Evolutionary conservation across 176 grass and related monocot species (phyloP), one percentile per base, ranked within the genome.

Genomic region (Aegilops bicornis): DNA sequence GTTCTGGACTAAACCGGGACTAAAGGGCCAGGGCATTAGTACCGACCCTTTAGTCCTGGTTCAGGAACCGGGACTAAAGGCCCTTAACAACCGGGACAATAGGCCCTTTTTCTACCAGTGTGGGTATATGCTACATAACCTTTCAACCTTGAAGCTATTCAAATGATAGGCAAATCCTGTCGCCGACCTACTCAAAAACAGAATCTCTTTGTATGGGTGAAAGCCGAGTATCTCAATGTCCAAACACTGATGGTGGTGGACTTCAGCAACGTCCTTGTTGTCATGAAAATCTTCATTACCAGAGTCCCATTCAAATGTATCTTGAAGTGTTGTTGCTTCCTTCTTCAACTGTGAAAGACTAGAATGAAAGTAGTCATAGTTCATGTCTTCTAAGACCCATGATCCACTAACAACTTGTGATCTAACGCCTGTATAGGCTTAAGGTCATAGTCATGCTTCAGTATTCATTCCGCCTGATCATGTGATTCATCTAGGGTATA

Each of bases 201-300:
- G 19, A 37, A 72, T 40, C 20, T 72, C 35, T 42, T 40, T 72
- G 22, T 42, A 42, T 22, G 66, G 66, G 8, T 69, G 64, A 22
- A 82, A 82, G 54, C 64, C 79, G 8, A 69, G 79, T 29, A 82
- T 52, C 1, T 54, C 6, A 5, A 54, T 50, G 12, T 73, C 7
- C 25, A 10, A 10, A 45, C 16, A 35, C 36, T 5, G 10, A 7
- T 15, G 0, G 0, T 8, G 24, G 1, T 2, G 0, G 0, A 2
- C 2, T 17, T n/a, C 5, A 16, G 12, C 45, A 0, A 12, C 2
- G 1, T 35, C 72, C 40, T 20, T 1, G 4, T 17, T 15, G 1
- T 73, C 72, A 50, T 48, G 4, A 75, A 47, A 37, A 29, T 75
- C 29, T 0, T 25, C 65, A 15, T 52, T 4, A 9, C 52, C 29